phyloP scores from a whole-genome alignment of 2,329 filamentous ascomycete genomes.

The Hypoxylon sp. region DNA sequence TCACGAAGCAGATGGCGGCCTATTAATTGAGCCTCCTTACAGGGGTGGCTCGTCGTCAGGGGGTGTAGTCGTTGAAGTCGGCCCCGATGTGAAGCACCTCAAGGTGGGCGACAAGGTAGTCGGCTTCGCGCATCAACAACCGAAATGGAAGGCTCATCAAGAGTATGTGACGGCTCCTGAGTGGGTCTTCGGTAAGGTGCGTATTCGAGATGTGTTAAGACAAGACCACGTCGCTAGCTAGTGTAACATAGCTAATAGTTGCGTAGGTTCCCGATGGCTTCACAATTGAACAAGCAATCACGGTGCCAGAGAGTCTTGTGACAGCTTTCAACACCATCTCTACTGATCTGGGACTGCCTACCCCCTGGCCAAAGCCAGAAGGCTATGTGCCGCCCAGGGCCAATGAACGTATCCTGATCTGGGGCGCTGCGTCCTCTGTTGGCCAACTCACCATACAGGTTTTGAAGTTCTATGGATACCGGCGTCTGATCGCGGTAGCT shows the following conservation, averaged over 20 bases:
- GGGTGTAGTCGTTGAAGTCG: conserved; percentile 68
- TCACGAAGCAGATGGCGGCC: conserved; percentile 72
- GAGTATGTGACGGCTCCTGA: conserved; percentile 68
- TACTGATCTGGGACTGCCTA: conserved; percentile 65
- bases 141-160: conserved; percentile 68
- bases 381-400: conserved; percentile 57
- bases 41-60: conserved; percentile 67
- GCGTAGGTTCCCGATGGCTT: conserved; percentile 47
- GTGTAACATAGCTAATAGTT: conserved; percentile 15
- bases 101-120: conserved; percentile 69
- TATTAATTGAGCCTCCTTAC: conserved; percentile 66
- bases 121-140: conserved; percentile 65
- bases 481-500: conserved; percentile 64
- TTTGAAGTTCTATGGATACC: conserved; percentile 67
- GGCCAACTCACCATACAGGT: conserved; percentile 67
- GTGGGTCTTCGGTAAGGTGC: conserved; percentile 63
- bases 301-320: conserved; percentile 70
- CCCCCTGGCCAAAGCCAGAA: conserved; percentile 70
- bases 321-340: conserved; percentile 71
- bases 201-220: neutral
- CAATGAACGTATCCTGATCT: conserved; percentile 62
- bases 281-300: conserved; percentile 53
- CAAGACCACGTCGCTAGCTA: neutral
- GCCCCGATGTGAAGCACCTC: conserved; percentile 61
- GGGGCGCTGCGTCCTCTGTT: conserved; percentile 68